phyloP scores from a whole-genome alignment of 2,329 filamentous ascomycete species.

The Cladosporium oxysporum region DNA sequence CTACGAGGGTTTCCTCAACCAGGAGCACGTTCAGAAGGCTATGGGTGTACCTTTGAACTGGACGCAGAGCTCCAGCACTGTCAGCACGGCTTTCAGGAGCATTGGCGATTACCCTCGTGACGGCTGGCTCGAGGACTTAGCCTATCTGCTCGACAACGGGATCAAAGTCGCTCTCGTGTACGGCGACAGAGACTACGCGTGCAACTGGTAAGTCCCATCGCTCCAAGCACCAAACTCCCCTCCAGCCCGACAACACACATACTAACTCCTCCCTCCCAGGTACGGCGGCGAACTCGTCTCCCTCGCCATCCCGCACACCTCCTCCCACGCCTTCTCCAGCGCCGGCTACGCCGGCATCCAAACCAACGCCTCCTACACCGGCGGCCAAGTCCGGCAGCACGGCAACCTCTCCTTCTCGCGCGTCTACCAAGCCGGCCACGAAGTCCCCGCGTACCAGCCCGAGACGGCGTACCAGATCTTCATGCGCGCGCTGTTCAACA shows the following conservation, averaged over 20 bases:
- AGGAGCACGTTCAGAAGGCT: conserved; percentile 56
- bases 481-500: conserved; percentile 47
- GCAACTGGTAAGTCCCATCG: conserved; percentile 20
- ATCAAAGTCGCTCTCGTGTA: conserved; percentile 59
- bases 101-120: conserved; percentile 53
- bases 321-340: conserved; percentile 44
- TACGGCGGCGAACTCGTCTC: conserved; percentile 56
- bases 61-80: conserved; percentile 20
- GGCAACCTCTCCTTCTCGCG: conserved; percentile 35
- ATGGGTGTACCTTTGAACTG: conserved; percentile 52
- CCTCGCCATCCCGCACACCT: conserved; percentile 58
- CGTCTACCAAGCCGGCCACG: conserved; percentile 41
- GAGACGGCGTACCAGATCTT: conserved; percentile 54
- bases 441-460: conserved; percentile 50
- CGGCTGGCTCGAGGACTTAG: conserved; percentile 51
- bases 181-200: conserved; percentile 57
- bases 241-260: background rate
- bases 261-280: conserved; percentile 45
- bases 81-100: conserved; percentile 30
- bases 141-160: conserved; percentile 57
- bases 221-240: background rate
- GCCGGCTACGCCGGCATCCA: conserved; percentile 46
- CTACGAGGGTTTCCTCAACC: conserved; percentile 58
- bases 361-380: conserved; percentile 27
- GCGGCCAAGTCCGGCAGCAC: conserved; percentile 32